Conservation (phyloP, 495 filamentous ascomycete genomes). For the Hypoxylon rickii region DNA sequence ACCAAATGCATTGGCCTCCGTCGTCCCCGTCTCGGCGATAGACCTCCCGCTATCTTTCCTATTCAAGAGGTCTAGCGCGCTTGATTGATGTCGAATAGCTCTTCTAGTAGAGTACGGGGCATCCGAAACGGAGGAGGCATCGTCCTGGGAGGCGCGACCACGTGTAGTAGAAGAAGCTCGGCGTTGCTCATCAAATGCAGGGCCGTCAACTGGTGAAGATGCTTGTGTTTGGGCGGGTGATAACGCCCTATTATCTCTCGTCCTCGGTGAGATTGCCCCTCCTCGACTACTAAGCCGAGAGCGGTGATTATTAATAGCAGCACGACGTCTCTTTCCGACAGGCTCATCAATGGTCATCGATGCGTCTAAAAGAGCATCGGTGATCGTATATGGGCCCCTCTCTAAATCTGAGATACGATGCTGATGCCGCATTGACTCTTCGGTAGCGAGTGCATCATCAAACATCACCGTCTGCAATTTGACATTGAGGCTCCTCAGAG, state of each 20-base stretch:
- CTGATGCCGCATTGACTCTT: constrained; percentile 44
- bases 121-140: constrained; percentile 45
- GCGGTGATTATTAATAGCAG: constrained; percentile 57
- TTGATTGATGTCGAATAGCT: constrained; percentile 64
- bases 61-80: constrained; percentile 82
- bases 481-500: constrained; percentile 70
- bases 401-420: constrained; percentile 36
- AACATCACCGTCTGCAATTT: constrained; percentile 91
- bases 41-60: constrained; percentile 80
- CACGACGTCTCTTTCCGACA: constrained; percentile 59
- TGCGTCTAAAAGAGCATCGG: constrained; percentile 89
- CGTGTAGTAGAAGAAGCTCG: constrained; percentile 36
- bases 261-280: constrained; percentile 46
- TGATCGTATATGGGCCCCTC: constrained; percentile 71
- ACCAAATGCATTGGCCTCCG: constrained; percentile 80
- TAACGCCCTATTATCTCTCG: constrained; percentile 36
- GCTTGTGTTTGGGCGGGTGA: constrained; percentile 34
- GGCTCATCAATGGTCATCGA: constrained; percentile 83
- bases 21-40: constrained; percentile 80
- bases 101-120: constrained; percentile 47
- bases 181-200: constrained; percentile 36
- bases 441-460: constrained; percentile 65
- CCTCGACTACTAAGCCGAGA: constrained; percentile 47
- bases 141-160: constrained; percentile 35
- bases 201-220: constrained; percentile 28